phyloP scores from a whole-genome alignment of 2,329 filamentous ascomycete species.

The Aspergillus candidus region DNA sequence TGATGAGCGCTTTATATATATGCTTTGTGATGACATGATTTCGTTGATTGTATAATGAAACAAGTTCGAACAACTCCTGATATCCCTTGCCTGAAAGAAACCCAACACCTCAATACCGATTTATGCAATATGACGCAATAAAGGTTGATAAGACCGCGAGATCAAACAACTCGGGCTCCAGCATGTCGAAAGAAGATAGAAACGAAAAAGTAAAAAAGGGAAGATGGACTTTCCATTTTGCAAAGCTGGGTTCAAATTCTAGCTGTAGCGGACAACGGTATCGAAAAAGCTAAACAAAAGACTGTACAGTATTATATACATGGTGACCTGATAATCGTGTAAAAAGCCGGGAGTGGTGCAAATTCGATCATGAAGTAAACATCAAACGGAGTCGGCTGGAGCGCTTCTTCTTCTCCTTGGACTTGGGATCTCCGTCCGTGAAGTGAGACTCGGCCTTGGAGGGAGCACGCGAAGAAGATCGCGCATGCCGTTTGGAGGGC shows the following conservation, averaged over 20 bases:
- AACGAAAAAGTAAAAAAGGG: too few relatives aligned
- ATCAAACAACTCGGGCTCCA: too few relatives aligned
- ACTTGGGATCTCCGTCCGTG: conserved; percentile 23
- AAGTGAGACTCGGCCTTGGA: conserved; percentile 18
- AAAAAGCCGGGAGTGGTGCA: not conserved
- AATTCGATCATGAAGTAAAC: conserved; percentile 23
- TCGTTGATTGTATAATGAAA: too few relatives aligned
- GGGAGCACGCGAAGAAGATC: conserved; percentile 9
- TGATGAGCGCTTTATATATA: too few relatives aligned
- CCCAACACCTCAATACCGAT: too few relatives aligned
- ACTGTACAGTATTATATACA: conserved; percentile 24
- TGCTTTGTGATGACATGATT: too few relatives aligned
- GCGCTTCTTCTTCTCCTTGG: conserved; percentile 34
- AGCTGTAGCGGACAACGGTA: too few relatives aligned
- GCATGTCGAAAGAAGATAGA: too few relatives aligned
- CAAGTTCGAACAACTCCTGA: too few relatives aligned
- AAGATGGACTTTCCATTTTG: not conserved
- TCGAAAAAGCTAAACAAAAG: not conserved
- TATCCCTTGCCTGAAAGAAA: too few relatives aligned
- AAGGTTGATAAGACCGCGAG: too few relatives aligned
- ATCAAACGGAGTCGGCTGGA: conserved; percentile 34
- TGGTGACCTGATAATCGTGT: conserved; percentile 2
- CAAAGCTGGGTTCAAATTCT: not conserved
- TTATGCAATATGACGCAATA: too few relatives aligned
- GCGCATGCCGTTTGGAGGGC: conserved; percentile 7